phyloP scores from a whole-genome alignment of 1,284 basidiomycete genomes.

The Ceratobasidium sp. region DNA sequence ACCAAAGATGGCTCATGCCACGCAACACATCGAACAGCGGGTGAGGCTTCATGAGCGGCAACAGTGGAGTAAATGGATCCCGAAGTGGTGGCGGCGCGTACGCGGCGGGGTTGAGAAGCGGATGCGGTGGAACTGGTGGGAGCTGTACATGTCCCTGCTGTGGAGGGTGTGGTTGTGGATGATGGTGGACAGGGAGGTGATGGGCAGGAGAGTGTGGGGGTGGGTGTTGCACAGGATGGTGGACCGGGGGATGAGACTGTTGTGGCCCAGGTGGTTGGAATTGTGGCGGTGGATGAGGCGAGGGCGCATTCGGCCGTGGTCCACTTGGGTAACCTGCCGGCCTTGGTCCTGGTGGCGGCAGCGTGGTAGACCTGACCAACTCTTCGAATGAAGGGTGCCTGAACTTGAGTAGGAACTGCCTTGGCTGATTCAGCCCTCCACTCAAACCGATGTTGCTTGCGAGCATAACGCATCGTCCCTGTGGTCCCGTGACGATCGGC shows the following conservation, averaged over 20 bases:
- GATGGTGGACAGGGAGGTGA: neutral
- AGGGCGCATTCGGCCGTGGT: too few relatives aligned
- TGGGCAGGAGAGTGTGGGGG: slow-evolving; percentile 6
- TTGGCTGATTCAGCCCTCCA: slow-evolving; percentile 1
- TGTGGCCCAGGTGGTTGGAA: neutral
- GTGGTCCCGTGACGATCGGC: slow-evolving; percentile 7
- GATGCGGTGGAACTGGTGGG: neutral
- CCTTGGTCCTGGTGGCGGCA: neutral
- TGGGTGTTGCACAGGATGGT: neutral
- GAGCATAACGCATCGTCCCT: slow-evolving; percentile 24
- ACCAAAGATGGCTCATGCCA: neutral
- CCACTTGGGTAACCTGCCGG: neutral
- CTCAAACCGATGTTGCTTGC: neutral
- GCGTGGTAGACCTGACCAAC: neutral
- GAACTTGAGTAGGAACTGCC: slow-evolving; percentile 23
- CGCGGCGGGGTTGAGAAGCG: neutral
- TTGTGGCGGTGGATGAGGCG: neutral
- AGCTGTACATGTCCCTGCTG: neutral
- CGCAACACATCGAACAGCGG: slow-evolving; percentile 5
- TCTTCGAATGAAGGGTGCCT: slow-evolving; percentile 10
- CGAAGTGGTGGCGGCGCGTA: neutral
- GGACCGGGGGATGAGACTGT: neutral
- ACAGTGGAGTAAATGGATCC: neutral
- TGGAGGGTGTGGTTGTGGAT: neutral
- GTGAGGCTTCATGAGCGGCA: neutral